These are phyloP conservation scores for Coelastrella sp. DNA, from an alignment of 139 green algal genomes.

Conservation along the genomic window DNA sequence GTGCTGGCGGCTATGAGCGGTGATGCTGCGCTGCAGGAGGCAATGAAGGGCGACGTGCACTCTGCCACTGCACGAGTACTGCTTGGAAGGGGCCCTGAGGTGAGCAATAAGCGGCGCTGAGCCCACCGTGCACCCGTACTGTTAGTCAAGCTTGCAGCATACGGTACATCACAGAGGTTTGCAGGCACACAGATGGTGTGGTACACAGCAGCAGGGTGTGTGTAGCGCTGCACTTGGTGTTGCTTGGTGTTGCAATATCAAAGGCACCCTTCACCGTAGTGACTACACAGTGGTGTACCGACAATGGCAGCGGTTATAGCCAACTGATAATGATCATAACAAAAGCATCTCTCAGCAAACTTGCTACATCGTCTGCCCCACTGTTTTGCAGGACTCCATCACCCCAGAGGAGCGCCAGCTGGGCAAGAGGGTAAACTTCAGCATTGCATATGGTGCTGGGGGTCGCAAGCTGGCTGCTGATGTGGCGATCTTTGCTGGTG, in stretches of 20 bases:
- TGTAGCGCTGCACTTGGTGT: not conserved
- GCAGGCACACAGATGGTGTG: too few species aligned
- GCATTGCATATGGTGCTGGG: conserved; percentile 39
- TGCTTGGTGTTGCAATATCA: not conserved
- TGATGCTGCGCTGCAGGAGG: conserved; percentile 15
- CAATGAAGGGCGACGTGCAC: conserved; percentile 24
- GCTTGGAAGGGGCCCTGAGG: not conserved
- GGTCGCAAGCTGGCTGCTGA: not conserved
- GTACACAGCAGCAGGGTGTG: too few species aligned
- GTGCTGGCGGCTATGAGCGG: conserved; percentile 20
- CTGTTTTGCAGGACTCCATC: not conserved
- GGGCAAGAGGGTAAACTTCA: conserved; percentile 39
- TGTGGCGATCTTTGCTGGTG: not conserved
- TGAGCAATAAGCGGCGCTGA: not conserved
- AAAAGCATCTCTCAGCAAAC: too few species aligned
- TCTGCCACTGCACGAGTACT: conserved; percentile 16
- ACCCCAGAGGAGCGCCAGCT: conserved; percentile 14
- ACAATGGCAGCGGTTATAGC: too few species aligned
- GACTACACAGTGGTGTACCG: too few species aligned
- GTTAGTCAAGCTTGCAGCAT: not conserved
- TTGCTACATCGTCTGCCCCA: not conserved
- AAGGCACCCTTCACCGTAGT: not conserved
- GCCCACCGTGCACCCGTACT: not conserved
- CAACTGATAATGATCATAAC: too few species aligned
- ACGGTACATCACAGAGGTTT: too few species aligned